Base-by-base conservation (phyloP, 768 basidiomycete species). In the Lanmaoa pseudosensibilis region DNA sequence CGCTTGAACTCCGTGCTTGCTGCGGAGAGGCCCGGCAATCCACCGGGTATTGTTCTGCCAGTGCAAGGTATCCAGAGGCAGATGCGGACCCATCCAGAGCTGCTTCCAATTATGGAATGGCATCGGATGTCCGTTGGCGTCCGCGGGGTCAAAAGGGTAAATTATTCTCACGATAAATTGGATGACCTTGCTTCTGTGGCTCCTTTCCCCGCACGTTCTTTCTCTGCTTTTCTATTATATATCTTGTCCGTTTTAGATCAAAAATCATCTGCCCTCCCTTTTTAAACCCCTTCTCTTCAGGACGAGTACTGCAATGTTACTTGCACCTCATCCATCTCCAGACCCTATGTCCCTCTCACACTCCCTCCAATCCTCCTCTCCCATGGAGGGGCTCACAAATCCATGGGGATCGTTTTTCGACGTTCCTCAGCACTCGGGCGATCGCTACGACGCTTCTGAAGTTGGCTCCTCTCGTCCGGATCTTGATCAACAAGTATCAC, bases 401-500 rank as follows among this genome's bases (percentile, higher is more conserved):
- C 47, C 64, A 10, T 66, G 64, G 67, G 44, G 21, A 12, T 25
- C 50, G 0, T 46, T 45, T 23, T 61, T 60, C 45, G 32, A 19
- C 40, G 2, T 18, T 15, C 43, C 52, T 5, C 59, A 56, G 1
- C 37, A 12, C 54, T 5, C 50, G 3, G 54, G 25, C n/a, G 48
- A 66, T 52, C 45, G 16, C 10, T 39, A 32, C 1, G 50, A 56
- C 21, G 4, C 21, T 1, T 43, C 54, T 4, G 47, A 47, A 0
- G 21, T 25, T 16, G 57, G 48, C 32, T 33, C 59, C 36, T 61
- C 62, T 30, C 30, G 2, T 2, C 48, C 69, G 58, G 70, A 71
- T 68, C 71, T 66, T 57, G 64, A 68, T 58, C 72, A 72, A 7
- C 62, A 66, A 27, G 11, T 38, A 2, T 67, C 69, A 0, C 65